Evolutionary conservation across 1,284 basidiomycete species (phyloP), one percentile per base, ranked within the genome.

Genomic region (Microbotryum intermedium): DNA sequence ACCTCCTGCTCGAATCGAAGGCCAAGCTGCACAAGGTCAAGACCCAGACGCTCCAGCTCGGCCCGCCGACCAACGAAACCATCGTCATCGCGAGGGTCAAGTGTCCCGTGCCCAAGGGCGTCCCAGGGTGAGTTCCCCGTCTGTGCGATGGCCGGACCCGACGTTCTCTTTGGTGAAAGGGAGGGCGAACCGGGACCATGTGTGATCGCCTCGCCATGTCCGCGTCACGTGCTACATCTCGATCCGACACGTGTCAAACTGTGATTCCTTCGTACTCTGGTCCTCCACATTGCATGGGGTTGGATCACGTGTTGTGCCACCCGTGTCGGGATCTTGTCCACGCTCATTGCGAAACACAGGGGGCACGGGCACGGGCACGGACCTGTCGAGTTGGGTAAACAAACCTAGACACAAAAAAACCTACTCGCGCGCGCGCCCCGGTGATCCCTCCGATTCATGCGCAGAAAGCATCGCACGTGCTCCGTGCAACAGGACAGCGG

Each of bases 21-120:
- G n/a, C 28, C 23, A 63, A 61, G 50, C 47, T 66, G 25, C 65
- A 67, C 64, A 69, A 68, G 53, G 69, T 70, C 55, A 70, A 70
- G 64, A 69, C 61, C 11, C 69, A 70, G 60, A 66, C 64, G 21
- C 64, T 70, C 44, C 62, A 67, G 30, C 51, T 70, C 20, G 69
- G 67, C 4, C 34, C 42, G 60, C 64, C 18, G 58, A 45, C 26
- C 34, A 54, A 39, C 46, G 60, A 61, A 11, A 66, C 62, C 34
- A 90, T 93, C 70, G 81, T 90, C 61, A 89, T 91, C 60, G 94
- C 91, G 10, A 81, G 94, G 64, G 82, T 97, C 76, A 98, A 97
- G 79, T 87, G 97, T 57, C 88, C 88, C 51, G 94, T 90, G 55
- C 72, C 75, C 52, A 74, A 74, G 57, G 73, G 73, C 20, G 53